Conservation (phyloP, 768 basidiomycete species). For the Leccinum fibrillosum region DNA sequence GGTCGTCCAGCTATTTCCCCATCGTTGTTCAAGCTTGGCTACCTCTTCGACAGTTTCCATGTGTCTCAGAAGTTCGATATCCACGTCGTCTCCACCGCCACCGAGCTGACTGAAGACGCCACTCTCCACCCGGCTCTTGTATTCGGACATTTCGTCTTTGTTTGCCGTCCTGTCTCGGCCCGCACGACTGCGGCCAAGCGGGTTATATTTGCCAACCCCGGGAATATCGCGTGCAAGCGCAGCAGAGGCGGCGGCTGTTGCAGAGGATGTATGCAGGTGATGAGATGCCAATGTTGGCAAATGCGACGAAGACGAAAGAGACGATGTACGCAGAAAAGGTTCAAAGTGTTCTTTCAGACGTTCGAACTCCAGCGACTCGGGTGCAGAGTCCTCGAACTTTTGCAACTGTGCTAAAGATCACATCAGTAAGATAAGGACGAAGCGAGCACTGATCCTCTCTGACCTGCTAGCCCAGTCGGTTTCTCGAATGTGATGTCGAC, state of each 20-base stretch:
- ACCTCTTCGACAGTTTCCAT: slow-evolving; percentile 62
- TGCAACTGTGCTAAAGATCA: slow-evolving; percentile 74
- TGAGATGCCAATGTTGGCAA: slow-evolving; percentile 54
- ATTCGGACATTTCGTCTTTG: slow-evolving; percentile 76
- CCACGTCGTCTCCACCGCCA: slow-evolving; percentile 60
- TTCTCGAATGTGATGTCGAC: slow-evolving; percentile 94
- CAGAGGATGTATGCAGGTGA: slow-evolving; percentile 73
- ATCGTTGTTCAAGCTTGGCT: slow-evolving; percentile 73
- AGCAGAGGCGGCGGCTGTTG: slow-evolving; percentile 87
- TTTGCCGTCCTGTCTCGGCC: slow-evolving; percentile 63
- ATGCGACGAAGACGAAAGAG: slow-evolving; percentile 64
- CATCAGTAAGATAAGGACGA: slow-evolving; percentile 1
- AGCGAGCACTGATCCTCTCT: slow-evolving; percentile 28
- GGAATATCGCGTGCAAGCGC: slow-evolving; percentile 86
- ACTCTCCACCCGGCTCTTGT: slow-evolving; percentile 68
- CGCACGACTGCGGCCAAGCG: slow-evolving; percentile 45
- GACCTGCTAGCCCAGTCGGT: slow-evolving; percentile 91
- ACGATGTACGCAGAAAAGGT: slow-evolving; percentile 83
- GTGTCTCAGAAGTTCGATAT: slow-evolving; percentile 67
- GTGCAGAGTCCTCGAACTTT: slow-evolving; percentile 81
- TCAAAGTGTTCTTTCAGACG: slow-evolving; percentile 96
- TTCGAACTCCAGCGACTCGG: slow-evolving; percentile 88
- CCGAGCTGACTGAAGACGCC: slow-evolving; percentile 50
- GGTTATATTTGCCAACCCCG: slow-evolving; percentile 76
- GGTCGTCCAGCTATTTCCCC: slow-evolving; percentile 75